A percentile compares a stretch with the other conserved stretches of the same genome.
These are phyloP conservation scores for Graphiopsis chlorocephala DNA, from an alignment of 2,329 filamentous ascomycete species.

Conservation along the genomic window DNA sequence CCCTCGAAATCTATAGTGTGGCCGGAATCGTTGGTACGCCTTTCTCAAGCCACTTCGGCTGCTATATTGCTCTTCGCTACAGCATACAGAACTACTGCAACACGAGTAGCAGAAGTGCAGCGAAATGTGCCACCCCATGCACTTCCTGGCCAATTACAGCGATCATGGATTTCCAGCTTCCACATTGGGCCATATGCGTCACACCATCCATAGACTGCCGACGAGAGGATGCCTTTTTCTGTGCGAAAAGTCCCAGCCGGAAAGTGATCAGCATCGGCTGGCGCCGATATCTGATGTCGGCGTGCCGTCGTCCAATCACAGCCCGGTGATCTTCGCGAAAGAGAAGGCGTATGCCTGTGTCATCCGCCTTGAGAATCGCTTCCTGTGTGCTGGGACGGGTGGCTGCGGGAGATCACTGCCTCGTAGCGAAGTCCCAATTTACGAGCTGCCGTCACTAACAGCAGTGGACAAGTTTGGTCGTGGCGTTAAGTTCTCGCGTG, in stretches of 20 bases:
- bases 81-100: not conserved
- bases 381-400: not conserved
- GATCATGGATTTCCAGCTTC: not conserved
- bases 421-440: not conserved
- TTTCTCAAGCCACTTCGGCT: not conserved
- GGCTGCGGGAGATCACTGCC: not conserved
- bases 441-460: not conserved
- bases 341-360: not conserved
- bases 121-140: not conserved
- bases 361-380: not conserved
- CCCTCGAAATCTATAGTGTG: not conserved
- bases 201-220: not conserved
- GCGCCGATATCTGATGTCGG: not conserved
- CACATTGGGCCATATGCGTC: not conserved
- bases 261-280: not conserved
- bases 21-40: not conserved
- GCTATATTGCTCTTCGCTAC: not conserved
- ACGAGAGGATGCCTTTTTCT: not conserved
- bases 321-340: not conserved
- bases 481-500: slow-evolving; percentile 12
- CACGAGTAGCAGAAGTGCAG: not conserved
- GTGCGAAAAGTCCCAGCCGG: not conserved
- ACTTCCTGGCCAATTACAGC: not conserved
- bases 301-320: not conserved
- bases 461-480: not conserved